Conservation (phyloP, 2,329 filamentous ascomycete genomes). For the Gnomoniopsis sp. region DNA sequence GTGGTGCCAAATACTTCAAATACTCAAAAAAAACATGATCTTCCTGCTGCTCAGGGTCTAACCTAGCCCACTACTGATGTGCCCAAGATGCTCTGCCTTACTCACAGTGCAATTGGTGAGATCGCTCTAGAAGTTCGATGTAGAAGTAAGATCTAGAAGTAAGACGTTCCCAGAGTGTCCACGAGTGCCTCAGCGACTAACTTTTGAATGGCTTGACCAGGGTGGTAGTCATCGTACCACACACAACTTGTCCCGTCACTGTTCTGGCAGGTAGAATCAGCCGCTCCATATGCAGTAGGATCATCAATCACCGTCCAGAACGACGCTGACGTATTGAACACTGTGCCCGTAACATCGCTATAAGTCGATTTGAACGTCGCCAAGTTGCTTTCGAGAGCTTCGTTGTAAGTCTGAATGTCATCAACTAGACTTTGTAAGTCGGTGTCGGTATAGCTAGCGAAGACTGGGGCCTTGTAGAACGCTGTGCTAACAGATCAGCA, state of each 20-base stretch:
- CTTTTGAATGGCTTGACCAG: conserved; percentile 6
- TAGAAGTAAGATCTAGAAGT: not conserved
- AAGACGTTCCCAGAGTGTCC: not conserved
- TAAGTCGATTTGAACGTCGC: conserved; percentile 4
- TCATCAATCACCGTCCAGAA: conserved; percentile 4
- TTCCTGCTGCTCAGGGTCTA: too few relatives aligned
- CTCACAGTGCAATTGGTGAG: too few relatives aligned
- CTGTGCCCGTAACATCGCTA: conserved; percentile 1
- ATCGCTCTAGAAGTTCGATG: too few relatives aligned
- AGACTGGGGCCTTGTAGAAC: conserved; percentile 7
- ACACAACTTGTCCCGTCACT: conserved; percentile 6
- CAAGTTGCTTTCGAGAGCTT: conserved; percentile 7
- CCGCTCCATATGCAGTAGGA: conserved; percentile 10
- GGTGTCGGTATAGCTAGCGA: conserved; percentile 1
- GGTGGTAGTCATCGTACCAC: conserved; percentile 12
- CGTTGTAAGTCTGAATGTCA: conserved; percentile 10
- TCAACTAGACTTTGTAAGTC: conserved; percentile 1
- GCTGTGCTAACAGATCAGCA: not conserved
- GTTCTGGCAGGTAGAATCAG: conserved; percentile 4
- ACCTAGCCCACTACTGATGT: too few relatives aligned
- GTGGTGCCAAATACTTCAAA: too few relatives aligned
- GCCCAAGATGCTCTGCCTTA: too few relatives aligned
- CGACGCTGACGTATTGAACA: conserved; percentile 6
- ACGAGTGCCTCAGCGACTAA: conserved; percentile 8
- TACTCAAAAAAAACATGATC: too few relatives aligned